phyloP scores from a whole-genome alignment of 257 asterid genomes.

The Verbascum thapsus region DNA sequence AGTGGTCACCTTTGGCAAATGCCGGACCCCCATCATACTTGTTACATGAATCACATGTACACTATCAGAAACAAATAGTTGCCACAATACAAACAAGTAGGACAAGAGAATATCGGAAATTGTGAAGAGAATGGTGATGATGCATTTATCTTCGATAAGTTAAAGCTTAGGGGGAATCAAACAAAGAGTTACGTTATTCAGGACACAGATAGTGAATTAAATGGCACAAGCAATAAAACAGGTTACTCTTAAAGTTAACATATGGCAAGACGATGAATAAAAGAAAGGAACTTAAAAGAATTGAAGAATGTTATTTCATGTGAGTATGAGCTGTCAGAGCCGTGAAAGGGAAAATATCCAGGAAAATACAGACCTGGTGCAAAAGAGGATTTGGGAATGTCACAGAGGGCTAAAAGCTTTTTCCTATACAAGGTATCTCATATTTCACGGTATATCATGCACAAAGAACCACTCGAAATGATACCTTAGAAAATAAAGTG shows the following conservation, averaged over 20 bases:
- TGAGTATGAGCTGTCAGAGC: not conserved
- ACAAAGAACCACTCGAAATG: constrained; percentile 26
- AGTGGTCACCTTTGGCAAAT: constrained; percentile 67
- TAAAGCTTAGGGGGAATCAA: constrained; percentile 5
- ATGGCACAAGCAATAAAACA: not conserved
- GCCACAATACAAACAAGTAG: constrained; percentile 21
- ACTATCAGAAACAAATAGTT: constrained; percentile 33
- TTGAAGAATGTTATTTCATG: not conserved
- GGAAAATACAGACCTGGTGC: not conserved
- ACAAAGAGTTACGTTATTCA: constrained; percentile 7
- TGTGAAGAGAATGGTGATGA: constrained; percentile 2
- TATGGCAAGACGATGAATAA: not conserved
- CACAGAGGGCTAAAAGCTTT: not conserved
- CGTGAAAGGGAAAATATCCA: not conserved
- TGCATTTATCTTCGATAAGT: constrained; percentile 2
- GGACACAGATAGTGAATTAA: too few species aligned
- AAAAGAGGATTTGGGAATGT: constrained; percentile 1
- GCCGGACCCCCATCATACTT: constrained; percentile 95
- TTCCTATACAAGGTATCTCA: constrained; percentile 21
- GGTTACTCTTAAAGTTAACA: not conserved
- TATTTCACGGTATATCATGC: constrained; percentile 30
- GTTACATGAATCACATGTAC: constrained; percentile 41
- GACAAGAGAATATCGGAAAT: constrained; percentile 18
- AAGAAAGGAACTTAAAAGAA: not conserved
- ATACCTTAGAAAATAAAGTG: constrained; percentile 72